These are phyloP conservation scores for Cardiospermum halicacabum DNA, from an alignment of 345 rosid species.

Conservation along the genomic window DNA sequence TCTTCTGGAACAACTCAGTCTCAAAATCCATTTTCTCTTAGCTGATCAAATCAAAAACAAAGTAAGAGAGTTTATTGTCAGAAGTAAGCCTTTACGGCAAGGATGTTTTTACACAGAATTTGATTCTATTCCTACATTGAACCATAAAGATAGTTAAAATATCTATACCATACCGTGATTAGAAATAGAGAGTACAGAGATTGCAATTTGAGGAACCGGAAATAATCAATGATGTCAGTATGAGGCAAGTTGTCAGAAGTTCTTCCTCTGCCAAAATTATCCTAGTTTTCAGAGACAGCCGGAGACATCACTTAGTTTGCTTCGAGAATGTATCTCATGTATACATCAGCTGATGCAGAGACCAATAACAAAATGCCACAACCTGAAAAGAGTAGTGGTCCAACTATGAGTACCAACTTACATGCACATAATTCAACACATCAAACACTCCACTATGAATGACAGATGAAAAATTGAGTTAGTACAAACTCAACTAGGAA, in stretches of 20 bases:
- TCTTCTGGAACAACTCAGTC: conserved; percentile 90
- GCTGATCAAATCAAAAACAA: conserved; percentile 28
- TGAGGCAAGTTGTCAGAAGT: conserved; percentile 62
- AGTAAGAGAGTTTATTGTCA: conserved; percentile 13
- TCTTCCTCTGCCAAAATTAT: conserved; percentile 60
- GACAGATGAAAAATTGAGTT: too few relatives aligned
- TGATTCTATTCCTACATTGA: neutral
- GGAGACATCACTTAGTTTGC: conserved; percentile 70
- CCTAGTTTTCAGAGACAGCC: conserved; percentile 69
- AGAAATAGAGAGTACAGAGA: neutral
- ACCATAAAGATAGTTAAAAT: neutral
- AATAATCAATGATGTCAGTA: neutral
- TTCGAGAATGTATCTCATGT: conserved; percentile 77
- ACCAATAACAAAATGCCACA: conserved; percentile 82
- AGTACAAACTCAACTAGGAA: neutral
- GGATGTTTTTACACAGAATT: neutral
- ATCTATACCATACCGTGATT: neutral
- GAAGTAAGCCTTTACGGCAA: conserved; percentile 9
- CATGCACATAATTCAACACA: neutral
- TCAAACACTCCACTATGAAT: neutral
- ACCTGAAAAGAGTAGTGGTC: conserved; percentile 43
- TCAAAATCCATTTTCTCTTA: conserved; percentile 70
- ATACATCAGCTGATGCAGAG: conserved; percentile 75
- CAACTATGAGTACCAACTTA: neutral
- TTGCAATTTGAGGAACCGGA: neutral